Conservation (phyloP, 1,284 basidiomycete genomes). For the Puccinia novopanici region DNA sequence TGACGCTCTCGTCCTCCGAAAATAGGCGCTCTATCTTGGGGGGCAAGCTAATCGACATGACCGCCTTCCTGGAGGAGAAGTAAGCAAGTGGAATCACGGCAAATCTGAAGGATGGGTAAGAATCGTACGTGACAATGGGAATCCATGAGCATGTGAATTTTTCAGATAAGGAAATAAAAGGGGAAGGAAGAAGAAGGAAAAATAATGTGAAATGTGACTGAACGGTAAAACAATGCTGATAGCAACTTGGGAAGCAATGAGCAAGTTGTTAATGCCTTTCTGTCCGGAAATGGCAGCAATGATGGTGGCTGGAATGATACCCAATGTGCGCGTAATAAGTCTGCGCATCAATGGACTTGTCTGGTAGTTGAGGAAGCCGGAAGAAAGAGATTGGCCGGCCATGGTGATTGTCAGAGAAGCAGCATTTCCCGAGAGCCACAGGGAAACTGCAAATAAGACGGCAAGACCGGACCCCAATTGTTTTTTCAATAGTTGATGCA, state of each 20-base stretch:
- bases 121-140: neutral
- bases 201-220: slow-evolving; percentile 13
- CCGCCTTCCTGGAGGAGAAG: slow-evolving; percentile 15
- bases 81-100: slow-evolving; percentile 35
- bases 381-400: slow-evolving; percentile 34
- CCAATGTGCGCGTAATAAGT: slow-evolving; percentile 34
- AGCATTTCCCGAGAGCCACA: slow-evolving; percentile 37
- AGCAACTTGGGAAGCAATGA: slow-evolving; percentile 40
- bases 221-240: slow-evolving; percentile 47
- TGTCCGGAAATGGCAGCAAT: slow-evolving; percentile 17
- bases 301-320: slow-evolving; percentile 35
- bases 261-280: slow-evolving; percentile 27
- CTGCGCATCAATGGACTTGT: slow-evolving; percentile 37
- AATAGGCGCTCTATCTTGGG: neutral
- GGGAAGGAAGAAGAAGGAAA: neutral
- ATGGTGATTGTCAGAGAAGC: slow-evolving; percentile 44
- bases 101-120: neutral
- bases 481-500: slow-evolving; percentile 27
- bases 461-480: slow-evolving; percentile 24
- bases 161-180: neutral
- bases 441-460: slow-evolving; percentile 31
- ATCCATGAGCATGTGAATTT: neutral
- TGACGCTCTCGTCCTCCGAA: neutral
- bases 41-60: slow-evolving; percentile 22
- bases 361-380: slow-evolving; percentile 31